Evolutionary conservation across 2,329 filamentous ascomycete species (phyloP).

Genomic region (Alternaria solani): DNA sequence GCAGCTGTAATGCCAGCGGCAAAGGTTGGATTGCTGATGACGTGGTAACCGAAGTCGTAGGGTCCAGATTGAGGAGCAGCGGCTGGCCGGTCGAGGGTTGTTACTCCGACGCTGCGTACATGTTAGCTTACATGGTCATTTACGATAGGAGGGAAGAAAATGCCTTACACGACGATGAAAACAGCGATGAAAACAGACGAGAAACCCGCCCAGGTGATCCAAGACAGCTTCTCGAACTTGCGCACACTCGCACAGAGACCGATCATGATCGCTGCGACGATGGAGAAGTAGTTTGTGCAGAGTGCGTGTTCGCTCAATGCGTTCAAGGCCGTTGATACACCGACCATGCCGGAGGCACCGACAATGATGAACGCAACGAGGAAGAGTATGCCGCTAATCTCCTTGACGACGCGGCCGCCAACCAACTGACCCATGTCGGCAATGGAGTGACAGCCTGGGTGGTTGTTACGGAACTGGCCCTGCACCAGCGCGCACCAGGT

Average conservation of each 20-base stretch:
- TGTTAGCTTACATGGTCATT: background rate
- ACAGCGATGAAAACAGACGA: slow-evolving; percentile 65
- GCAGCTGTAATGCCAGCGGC: slow-evolving; percentile 64
- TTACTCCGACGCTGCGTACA: slow-evolving; percentile 59
- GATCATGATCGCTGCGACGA: slow-evolving; percentile 63
- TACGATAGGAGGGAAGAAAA: background rate
- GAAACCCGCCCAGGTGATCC: slow-evolving; percentile 69
- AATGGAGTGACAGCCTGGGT: slow-evolving; percentile 62
- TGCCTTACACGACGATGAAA: slow-evolving; percentile 60
- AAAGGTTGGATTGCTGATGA: slow-evolving; percentile 65
- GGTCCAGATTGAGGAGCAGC: slow-evolving; percentile 66
- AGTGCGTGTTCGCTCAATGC: slow-evolving; percentile 66
- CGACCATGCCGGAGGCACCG: slow-evolving; percentile 66
- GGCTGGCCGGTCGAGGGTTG: slow-evolving; percentile 64
- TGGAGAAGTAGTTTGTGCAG: slow-evolving; percentile 68
- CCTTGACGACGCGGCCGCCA: slow-evolving; percentile 61
- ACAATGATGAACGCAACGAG: slow-evolving; percentile 66
- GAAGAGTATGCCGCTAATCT: slow-evolving; percentile 64
- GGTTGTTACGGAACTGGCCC: slow-evolving; percentile 61
- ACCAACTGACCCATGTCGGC: slow-evolving; percentile 67
- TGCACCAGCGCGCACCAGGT: slow-evolving; percentile 60
- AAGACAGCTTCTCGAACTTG: slow-evolving; percentile 68
- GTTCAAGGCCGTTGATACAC: slow-evolving; percentile 67
- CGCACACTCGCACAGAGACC: slow-evolving; percentile 62
- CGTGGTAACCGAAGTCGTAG: slow-evolving; percentile 67